Percentiles rank a stretch among this genome's conserved stretches.
phyloP scores from a whole-genome alignment of 371 early-diverging fungal species.

The Mucor ambiguus region DNA sequence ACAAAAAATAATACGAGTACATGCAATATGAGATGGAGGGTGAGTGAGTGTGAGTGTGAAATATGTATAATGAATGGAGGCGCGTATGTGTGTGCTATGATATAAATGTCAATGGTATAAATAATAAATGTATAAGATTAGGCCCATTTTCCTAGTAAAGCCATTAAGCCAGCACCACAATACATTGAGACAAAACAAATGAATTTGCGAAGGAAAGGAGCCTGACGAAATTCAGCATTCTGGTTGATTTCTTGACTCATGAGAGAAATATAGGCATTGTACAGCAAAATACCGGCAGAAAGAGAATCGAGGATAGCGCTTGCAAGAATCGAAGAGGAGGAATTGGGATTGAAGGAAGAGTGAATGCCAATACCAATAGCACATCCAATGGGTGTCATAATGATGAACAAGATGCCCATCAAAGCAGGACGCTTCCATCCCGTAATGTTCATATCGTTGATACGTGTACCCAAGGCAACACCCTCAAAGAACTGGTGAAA shows the following conservation, averaged over 20 bases:
- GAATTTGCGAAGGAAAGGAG: slow-evolving; percentile 29
- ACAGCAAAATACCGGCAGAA: slow-evolving; percentile 66
- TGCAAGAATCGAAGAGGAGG: slow-evolving; percentile 47
- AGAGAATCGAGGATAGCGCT: slow-evolving; percentile 65
- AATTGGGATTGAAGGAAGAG: slow-evolving; percentile 58
- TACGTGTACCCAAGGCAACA: slow-evolving; percentile 62
- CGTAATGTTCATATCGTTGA: slow-evolving; percentile 56
- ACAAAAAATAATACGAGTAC: not conserved
- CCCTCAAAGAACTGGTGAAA: slow-evolving; percentile 90
- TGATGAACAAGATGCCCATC: slow-evolving; percentile 56
- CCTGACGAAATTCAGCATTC: slow-evolving; percentile 32
- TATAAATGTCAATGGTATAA: not conserved
- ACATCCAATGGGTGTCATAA: slow-evolving; percentile 73
- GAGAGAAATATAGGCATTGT: slow-evolving; percentile 60
- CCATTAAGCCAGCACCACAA: slow-evolving; percentile 74
- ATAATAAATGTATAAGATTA: slow-evolving; percentile 25
- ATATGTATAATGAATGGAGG: not conserved
- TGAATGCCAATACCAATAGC: slow-evolving; percentile 70
- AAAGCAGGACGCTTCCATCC: slow-evolving; percentile 40
- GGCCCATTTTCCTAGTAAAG: slow-evolving; percentile 79
- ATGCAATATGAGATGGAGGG: not conserved
- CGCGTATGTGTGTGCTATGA: not conserved
- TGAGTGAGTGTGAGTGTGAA: not conserved
- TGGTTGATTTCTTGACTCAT: slow-evolving; percentile 53
- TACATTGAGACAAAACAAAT: slow-evolving; percentile 53